phyloP scores from a whole-genome alignment of 2,329 filamentous ascomycete genomes.

The Lasiodiplodia gonubiensis region DNA sequence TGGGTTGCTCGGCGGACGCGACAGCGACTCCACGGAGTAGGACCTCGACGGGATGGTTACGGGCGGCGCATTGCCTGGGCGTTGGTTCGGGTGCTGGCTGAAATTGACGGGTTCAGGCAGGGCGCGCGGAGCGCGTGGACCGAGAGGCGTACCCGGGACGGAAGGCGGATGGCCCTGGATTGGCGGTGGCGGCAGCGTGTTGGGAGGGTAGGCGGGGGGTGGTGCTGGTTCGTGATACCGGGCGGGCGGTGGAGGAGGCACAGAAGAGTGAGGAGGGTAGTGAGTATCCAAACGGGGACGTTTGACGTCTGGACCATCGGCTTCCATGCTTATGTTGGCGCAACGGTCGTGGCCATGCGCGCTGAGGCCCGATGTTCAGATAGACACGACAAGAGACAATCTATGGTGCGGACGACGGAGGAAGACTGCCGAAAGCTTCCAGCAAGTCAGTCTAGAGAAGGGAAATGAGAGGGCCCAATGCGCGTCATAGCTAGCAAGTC shows the following conservation, averaged over 20 bases:
- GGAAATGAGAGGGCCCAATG: conserved; percentile 31
- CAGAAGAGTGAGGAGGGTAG: conserved; percentile 26
- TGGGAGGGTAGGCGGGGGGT: conserved; percentile 25
- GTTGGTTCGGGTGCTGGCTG: conserved; percentile 32
- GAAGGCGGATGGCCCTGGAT: conserved; percentile 27
- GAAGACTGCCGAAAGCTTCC: conserved; percentile 29
- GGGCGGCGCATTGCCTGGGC: conserved; percentile 40
- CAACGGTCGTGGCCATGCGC: conserved; percentile 30
- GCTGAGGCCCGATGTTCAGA: conserved; percentile 29
- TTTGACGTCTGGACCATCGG: conserved; percentile 30
- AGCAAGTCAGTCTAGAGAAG: conserved; percentile 29
- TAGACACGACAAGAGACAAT: conserved; percentile 28
- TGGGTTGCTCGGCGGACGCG: conserved; percentile 39
- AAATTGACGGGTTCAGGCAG: conserved; percentile 27
- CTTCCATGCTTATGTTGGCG: conserved; percentile 30
- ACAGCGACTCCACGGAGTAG: conserved; percentile 43
- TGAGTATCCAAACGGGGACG: conserved; percentile 29
- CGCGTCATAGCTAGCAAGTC: conserved; percentile 29
- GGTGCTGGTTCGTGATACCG: conserved; percentile 25
- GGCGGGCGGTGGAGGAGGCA: conserved; percentile 24
- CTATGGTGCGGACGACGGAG: conserved; percentile 28
- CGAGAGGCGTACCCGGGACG: conserved; percentile 24
- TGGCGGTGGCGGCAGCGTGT: conserved; percentile 28
- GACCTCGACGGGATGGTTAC: conserved; percentile 38
- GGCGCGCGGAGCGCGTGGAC: conserved; percentile 23